phyloP scores from a whole-genome alignment of 352 stramenopile genomes.

The Blastocystis sp. region DNA sequence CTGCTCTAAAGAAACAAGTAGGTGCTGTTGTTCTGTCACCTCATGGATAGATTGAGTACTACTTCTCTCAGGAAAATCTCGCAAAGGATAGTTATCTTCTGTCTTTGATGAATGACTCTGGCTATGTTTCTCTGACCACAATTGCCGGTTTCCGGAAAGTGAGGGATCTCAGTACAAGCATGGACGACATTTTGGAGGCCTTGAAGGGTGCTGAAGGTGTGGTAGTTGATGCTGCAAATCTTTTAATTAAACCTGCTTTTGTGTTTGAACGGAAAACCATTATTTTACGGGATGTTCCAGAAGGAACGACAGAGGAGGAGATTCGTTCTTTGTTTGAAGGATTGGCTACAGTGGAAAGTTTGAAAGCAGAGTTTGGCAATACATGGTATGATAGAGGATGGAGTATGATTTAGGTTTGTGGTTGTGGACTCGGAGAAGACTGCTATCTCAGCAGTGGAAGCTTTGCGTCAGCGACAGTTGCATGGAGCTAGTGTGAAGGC shows the following conservation, averaged over 20 bases:
- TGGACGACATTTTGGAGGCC: constrained; percentile 56
- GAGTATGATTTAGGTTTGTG: constrained; percentile 37
- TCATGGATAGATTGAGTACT: constrained; percentile 47
- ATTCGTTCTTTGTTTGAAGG: constrained; percentile 18
- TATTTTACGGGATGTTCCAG: constrained; percentile 54
- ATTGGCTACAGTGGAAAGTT: not conserved
- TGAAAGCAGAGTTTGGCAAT: constrained; percentile 20
- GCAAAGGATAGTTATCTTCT: constrained; percentile 36
- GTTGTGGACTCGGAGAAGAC: constrained; percentile 38
- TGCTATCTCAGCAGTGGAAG: constrained; percentile 20
- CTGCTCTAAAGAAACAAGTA: constrained; percentile 42
- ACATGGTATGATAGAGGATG: not conserved
- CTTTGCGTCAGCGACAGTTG: not conserved
- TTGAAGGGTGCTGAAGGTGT: constrained; percentile 7
- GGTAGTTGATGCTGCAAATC: constrained; percentile 6
- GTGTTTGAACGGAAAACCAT: constrained; percentile 46
- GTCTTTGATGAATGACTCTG: constrained; percentile 57
- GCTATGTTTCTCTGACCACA: constrained; percentile 32
- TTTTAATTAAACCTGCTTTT: constrained; percentile 16
- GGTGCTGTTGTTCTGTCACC: not conserved
- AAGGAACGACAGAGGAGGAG: constrained; percentile 33
- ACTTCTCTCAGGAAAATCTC: constrained; percentile 60
- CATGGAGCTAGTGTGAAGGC: constrained; percentile 34
- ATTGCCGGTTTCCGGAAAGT: constrained; percentile 55
- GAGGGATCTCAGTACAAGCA: constrained; percentile 34